A percentile compares a stretch with the other conserved stretches of the same genome.
Evolutionary conservation across 257 asterid species (phyloP).

Genomic region (Solanum okadae): DNA sequence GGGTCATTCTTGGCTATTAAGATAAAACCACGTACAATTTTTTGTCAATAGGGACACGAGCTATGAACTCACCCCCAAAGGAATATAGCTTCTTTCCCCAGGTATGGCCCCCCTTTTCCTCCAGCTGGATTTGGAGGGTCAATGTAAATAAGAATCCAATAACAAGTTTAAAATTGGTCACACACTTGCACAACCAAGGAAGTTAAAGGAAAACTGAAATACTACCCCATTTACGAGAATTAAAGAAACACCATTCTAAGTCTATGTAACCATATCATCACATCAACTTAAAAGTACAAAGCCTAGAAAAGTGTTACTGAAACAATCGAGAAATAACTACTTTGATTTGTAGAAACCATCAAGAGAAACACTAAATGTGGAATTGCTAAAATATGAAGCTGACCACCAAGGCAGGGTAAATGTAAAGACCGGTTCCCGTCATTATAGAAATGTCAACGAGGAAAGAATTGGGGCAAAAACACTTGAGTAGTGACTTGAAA

Average conservation of each 20-base stretch:
- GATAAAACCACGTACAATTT: slow-evolving; percentile 45
- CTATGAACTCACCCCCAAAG: slow-evolving; percentile 74
- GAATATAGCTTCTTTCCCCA: slow-evolving; percentile 87
- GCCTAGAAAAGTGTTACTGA: background rate
- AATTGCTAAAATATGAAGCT: background rate
- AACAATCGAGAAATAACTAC: background rate
- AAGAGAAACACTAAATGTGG: background rate
- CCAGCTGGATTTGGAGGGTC: slow-evolving; percentile 34
- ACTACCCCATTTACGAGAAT: background rate
- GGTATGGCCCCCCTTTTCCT: slow-evolving; percentile 62
- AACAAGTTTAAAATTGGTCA: background rate
- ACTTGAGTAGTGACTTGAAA: too few species aligned
- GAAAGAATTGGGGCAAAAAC: too few species aligned
- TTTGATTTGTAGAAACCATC: background rate
- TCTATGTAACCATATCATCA: background rate
- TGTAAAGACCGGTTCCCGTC: too few species aligned
- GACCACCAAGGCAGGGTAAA: too few species aligned
- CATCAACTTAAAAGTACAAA: background rate
- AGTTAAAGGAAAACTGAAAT: background rate
- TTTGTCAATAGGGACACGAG: slow-evolving; percentile 77
- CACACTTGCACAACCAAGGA: background rate
- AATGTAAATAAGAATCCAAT: background rate
- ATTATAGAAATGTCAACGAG: too few species aligned
- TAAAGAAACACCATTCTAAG: background rate
- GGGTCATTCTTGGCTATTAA: slow-evolving; percentile 49